Base-by-base conservation (phyloP, 805 yeast genomes). In the Saccharomycopsis oosterbeekiorum region DNA sequence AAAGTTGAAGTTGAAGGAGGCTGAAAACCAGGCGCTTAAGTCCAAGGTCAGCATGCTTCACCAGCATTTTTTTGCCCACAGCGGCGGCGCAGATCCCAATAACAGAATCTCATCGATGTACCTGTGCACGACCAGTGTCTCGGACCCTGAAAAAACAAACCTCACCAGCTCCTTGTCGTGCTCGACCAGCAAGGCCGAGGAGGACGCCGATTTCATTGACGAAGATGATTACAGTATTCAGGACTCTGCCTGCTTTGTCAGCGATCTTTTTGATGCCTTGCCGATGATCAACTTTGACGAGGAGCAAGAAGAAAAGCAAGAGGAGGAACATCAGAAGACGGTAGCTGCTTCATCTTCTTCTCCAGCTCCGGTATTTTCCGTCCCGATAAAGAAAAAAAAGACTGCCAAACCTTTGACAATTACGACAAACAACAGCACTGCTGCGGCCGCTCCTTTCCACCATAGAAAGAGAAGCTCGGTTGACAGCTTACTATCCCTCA, bases 1-100 rank as follows among this genome's bases (percentile, higher is more conserved):
- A 39, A 63, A 63, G 37, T 41, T 63, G n/a, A 63, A 63, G 55
- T 17, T 63, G 14, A 58, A 47, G 21, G 65, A 63, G 37, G 43
- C 58, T 8, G 65, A 63, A 57, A 63, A 63, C 55, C 64, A 59
- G 19, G 24, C 62, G 11, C 53, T 63, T 10, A 29, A 26, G 2
- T 24, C 36, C 15, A 58, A 42, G 40, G 43, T 60, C 29, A 42
- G 42, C 17, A 40, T 56, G 14, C 51, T 63, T 11, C n/a, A 40
- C 11, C 39, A 42, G 10, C 51, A 26, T 9, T 41, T 56, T 6
- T 56, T 56, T 14, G 17, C 36, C 6, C 34, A 29, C 6, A 29
- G 6, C 6, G 34, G n/a, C 51, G 19, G 26, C 24, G 10, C 53
- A 2, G 15, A 47, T 29, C 34, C 34, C 34, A 29, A 29, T 10